These are phyloP conservation scores for Magnolia kwangsiensis DNA, from an alignment of 164 flowering plant genomes.

Conservation along the genomic window DNA sequence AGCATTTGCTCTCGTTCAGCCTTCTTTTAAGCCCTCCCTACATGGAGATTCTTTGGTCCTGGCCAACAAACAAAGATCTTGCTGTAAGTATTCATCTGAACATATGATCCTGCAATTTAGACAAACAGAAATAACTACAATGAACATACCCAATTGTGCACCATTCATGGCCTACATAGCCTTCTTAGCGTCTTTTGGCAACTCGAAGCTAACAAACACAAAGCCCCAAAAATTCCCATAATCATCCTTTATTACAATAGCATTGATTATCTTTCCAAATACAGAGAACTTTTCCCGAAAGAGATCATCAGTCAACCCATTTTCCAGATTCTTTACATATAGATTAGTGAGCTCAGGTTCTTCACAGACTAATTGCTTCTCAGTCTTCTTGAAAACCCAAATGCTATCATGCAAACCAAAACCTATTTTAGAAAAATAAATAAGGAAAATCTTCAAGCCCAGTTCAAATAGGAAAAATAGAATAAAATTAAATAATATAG, in stretches of 20 bases:
- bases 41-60: too few relatives aligned
- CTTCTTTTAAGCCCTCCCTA: too few relatives aligned
- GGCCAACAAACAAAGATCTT: too few relatives aligned
- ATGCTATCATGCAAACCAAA: slow-evolving; percentile 38
- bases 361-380: slow-evolving; percentile 15
- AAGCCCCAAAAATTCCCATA: slow-evolving; percentile 45
- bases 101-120: too few relatives aligned
- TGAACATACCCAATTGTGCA: too few relatives aligned
- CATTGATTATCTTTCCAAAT: slow-evolving; percentile 32
- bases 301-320: slow-evolving; percentile 31
- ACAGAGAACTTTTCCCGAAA: slow-evolving; percentile 35
- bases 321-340: slow-evolving; percentile 41
- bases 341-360: slow-evolving; percentile 31
- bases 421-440: too few relatives aligned
- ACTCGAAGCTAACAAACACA: slow-evolving; percentile 48
- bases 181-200: too few relatives aligned
- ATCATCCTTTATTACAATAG: slow-evolving; percentile 30
- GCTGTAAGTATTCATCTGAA: too few relatives aligned
- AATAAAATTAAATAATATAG: too few relatives aligned
- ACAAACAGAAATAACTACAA: not conserved
- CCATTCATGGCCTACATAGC: slow-evolving; percentile 38
- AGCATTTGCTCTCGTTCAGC: too few relatives aligned
- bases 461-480: too few relatives aligned
- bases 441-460: too few relatives aligned
- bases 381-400: slow-evolving; percentile 38